A percentile compares a stretch with the other conserved stretches of the same genome.
phyloP scores from a whole-genome alignment of 2,329 filamentous ascomycete species.

The Neopestalotiopsis sp. region DNA sequence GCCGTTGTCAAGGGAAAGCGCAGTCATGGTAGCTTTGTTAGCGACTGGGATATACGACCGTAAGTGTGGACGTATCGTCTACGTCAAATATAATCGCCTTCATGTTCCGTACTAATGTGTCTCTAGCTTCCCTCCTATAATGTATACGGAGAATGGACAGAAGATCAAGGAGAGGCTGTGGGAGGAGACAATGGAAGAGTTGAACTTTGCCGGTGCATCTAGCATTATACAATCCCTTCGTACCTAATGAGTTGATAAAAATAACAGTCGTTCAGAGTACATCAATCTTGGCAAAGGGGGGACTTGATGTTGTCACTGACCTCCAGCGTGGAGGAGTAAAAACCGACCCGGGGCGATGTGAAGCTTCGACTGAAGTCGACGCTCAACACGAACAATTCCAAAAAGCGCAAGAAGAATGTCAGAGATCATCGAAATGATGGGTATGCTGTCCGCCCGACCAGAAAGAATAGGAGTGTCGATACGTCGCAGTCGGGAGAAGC shows the following conservation, averaged over 20 bases:
- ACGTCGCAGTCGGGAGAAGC: no score
- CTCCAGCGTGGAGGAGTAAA: not conserved
- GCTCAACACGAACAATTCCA: no score
- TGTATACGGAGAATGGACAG: slow-evolving; percentile 29
- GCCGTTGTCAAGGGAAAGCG: slow-evolving; percentile 23
- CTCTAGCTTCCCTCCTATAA: slow-evolving; percentile 26
- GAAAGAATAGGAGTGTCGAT: no score
- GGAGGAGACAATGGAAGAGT: slow-evolving; percentile 35
- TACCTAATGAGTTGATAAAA: not conserved
- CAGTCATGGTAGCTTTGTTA: slow-evolving; percentile 21
- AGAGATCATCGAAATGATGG: not conserved
- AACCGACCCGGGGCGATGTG: no score
- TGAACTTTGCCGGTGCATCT: slow-evolving; percentile 30
- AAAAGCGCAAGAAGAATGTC: no score
- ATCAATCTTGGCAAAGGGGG: not conserved
- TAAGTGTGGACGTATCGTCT: not conserved
- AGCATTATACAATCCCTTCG: slow-evolving; percentile 23
- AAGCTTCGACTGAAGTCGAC: no score
- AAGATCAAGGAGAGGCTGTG: slow-evolving; percentile 28
- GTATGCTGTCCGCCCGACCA: no score
- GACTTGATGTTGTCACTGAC: no score
- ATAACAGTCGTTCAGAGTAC: not conserved
- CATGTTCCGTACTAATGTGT: not conserved
- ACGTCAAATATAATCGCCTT: not conserved
- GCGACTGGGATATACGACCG: slow-evolving; percentile 24